phyloP scores from a whole-genome alignment of 2,329 filamentous ascomycete species.

The Sclerotinia subarctica region DNA sequence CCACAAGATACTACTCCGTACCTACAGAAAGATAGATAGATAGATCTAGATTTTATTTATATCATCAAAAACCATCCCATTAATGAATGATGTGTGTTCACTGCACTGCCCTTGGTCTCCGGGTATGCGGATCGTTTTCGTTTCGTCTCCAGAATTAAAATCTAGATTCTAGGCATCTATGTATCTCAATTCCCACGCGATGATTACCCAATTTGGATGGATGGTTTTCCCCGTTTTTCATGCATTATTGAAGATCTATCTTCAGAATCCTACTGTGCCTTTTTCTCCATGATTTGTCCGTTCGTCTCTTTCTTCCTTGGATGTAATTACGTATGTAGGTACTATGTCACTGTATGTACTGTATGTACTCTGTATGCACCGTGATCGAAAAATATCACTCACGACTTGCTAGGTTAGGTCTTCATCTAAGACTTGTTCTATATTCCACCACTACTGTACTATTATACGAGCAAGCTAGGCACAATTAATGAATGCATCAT shows the following conservation, averaged over 20 bases:
- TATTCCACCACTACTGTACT: too few relatives aligned
- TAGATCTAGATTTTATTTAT: conserved; percentile 6
- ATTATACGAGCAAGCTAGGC: not conserved
- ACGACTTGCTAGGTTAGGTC: not conserved
- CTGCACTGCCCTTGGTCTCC: not conserved
- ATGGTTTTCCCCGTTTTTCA: not conserved
- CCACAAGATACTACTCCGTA: not conserved
- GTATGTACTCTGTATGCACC: not conserved
- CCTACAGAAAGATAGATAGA: not conserved
- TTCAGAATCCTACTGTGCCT: not conserved
- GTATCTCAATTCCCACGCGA: not conserved
- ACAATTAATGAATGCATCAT: not conserved
- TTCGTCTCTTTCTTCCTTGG: not conserved
- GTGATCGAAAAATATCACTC: not conserved
- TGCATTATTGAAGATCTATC: not conserved
- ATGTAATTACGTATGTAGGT: not conserved
- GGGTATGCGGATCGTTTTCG: not conserved
- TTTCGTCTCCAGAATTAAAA: not conserved
- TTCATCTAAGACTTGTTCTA: not conserved
- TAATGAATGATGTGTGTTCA: too few relatives aligned
- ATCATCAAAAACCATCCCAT: not conserved
- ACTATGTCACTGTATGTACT: not conserved
- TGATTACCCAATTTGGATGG: not conserved
- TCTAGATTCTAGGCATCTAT: not conserved
- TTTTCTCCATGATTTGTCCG: not conserved